Percentiles rank a stretch among this genome's conserved stretches.
Conservation (phyloP, 208 protist species). For the Borovskyia barvae region DNA sequence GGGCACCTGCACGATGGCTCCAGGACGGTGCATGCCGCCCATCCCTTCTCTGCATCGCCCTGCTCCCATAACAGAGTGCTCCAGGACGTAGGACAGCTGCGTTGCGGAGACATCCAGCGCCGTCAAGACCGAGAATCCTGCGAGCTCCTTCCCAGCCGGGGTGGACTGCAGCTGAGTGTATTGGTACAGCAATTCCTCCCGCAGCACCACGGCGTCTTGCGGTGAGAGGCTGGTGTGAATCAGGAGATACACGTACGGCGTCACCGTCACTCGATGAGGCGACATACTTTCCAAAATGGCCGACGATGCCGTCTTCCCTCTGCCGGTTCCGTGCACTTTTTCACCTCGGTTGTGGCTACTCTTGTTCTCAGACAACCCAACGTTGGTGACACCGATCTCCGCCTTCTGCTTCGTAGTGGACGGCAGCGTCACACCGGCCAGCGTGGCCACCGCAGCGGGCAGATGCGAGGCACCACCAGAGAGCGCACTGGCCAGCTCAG, state of each 20-base stretch:
- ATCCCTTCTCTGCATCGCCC: neutral
- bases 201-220: constrained; percentile 22
- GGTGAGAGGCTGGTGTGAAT: constrained; percentile 20
- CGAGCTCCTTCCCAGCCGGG: constrained; percentile 14
- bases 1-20: neutral
- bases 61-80: neutral
- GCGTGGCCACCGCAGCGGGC: constrained; percentile 7
- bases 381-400: too few species aligned
- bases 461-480: constrained; percentile 11
- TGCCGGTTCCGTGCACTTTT: too few species aligned
- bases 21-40: neutral
- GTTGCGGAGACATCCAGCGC: constrained; percentile 15
- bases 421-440: neutral
- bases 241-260: constrained; percentile 14
- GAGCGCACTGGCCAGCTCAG: constrained; percentile 5
- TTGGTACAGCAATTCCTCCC: constrained; percentile 21
- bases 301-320: too few species aligned
- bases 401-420: too few species aligned
- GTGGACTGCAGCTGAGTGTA: constrained; percentile 13
- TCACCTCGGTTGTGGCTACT: too few species aligned
- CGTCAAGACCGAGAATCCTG: constrained; percentile 14
- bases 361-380: too few species aligned
- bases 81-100: constrained; percentile 19
- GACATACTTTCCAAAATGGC: too few species aligned
- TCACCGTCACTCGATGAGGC: too few species aligned